Percentiles rank a stretch among this genome's conserved stretches.
Evolutionary conservation across 1,139 yeast genomes (phyloP).

Genomic region (Zygosaccharomyces sapae): DNA sequence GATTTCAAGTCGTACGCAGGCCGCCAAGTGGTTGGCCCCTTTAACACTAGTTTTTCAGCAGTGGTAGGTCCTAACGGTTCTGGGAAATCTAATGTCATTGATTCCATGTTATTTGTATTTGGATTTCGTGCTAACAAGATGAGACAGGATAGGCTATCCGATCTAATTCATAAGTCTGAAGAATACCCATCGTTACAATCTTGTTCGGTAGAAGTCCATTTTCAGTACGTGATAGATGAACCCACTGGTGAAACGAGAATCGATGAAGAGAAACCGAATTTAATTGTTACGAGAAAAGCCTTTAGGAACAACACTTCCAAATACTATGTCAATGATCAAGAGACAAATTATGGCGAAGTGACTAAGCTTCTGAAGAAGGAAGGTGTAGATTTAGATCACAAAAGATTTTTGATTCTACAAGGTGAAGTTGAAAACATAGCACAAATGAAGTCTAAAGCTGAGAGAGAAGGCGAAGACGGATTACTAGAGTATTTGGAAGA

Average conservation of each 20-base stretch:
- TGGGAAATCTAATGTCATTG: slow-evolving; percentile 96
- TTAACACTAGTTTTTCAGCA: slow-evolving; percentile 88
- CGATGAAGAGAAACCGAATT: slow-evolving; percentile 40
- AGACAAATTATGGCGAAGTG: slow-evolving; percentile 75
- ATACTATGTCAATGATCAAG: slow-evolving; percentile 67
- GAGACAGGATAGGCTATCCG: slow-evolving; percentile 92
- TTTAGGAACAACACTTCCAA: slow-evolving; percentile 70
- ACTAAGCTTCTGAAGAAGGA: slow-evolving; percentile 66
- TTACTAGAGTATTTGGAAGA: slow-evolving; percentile 90
- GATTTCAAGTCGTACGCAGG: slow-evolving; percentile 98
- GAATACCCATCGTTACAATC: slow-evolving; percentile 60
- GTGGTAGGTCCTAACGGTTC: slow-evolving; percentile 99
- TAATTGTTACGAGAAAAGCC: slow-evolving; percentile 78
- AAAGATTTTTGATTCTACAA: slow-evolving; percentile 87
- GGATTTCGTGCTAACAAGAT: slow-evolving; percentile 95
- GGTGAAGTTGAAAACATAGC: slow-evolving; percentile 99
- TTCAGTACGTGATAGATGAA: slow-evolving; percentile 70
- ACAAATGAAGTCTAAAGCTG: slow-evolving; percentile 97
- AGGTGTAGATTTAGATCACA: slow-evolving; percentile 93
- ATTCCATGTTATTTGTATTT: slow-evolving; percentile 90
- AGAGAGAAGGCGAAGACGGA: slow-evolving; percentile 88
- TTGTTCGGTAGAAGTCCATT: slow-evolving; percentile 93
- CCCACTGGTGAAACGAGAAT: slow-evolving; percentile 41
- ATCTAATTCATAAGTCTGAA: slow-evolving; percentile 84
- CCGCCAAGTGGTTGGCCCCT: slow-evolving; percentile 89